Percentiles rank a stretch among this genome's conserved stretches.
phyloP scores from a whole-genome alignment of 2,329 filamentous ascomycete genomes.

The Emergomyces pasteurianus region DNA sequence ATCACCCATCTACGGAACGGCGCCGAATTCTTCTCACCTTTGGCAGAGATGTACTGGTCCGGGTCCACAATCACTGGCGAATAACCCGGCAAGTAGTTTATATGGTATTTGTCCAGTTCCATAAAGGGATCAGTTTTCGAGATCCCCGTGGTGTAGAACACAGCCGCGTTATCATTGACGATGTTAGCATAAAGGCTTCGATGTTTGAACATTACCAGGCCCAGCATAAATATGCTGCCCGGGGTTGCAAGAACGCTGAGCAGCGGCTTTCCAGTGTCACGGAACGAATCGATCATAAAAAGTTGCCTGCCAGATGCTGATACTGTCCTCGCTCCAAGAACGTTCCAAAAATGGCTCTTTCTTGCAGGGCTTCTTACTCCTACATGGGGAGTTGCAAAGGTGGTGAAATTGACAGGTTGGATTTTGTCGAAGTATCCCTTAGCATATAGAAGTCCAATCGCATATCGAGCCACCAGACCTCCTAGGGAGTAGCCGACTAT shows the following conservation, averaged over 20 bases:
- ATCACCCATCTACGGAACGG: slow-evolving; percentile 10
- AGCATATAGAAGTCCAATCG: slow-evolving; percentile 69
- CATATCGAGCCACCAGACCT: slow-evolving; percentile 75
- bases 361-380: slow-evolving; percentile 60
- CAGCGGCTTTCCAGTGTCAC: slow-evolving; percentile 68
- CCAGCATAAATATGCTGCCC: slow-evolving; percentile 73
- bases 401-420: slow-evolving; percentile 84
- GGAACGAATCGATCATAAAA: slow-evolving; percentile 76
- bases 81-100: slow-evolving; percentile 65
- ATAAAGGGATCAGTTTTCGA: slow-evolving; percentile 65
- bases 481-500: slow-evolving; percentile 84
- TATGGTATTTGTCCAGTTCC: slow-evolving; percentile 52
- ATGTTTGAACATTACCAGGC: slow-evolving; percentile 61
- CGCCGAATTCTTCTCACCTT: slow-evolving; percentile 11
- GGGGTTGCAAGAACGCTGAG: slow-evolving; percentile 72
- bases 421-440: slow-evolving; percentile 69
- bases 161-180: slow-evolving; percentile 69
- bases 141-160: slow-evolving; percentile 74
- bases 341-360: slow-evolving; percentile 65
- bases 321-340: slow-evolving; percentile 67
- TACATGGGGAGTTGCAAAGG: slow-evolving; percentile 75
- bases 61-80: slow-evolving; percentile 62
- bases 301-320: slow-evolving; percentile 77
- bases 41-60: slow-evolving; percentile 20
- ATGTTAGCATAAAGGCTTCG: slow-evolving; percentile 77